phyloP scores from a whole-genome alignment of 2,329 filamentous ascomycete species.

The Ophiocordyceps robertsii region DNA sequence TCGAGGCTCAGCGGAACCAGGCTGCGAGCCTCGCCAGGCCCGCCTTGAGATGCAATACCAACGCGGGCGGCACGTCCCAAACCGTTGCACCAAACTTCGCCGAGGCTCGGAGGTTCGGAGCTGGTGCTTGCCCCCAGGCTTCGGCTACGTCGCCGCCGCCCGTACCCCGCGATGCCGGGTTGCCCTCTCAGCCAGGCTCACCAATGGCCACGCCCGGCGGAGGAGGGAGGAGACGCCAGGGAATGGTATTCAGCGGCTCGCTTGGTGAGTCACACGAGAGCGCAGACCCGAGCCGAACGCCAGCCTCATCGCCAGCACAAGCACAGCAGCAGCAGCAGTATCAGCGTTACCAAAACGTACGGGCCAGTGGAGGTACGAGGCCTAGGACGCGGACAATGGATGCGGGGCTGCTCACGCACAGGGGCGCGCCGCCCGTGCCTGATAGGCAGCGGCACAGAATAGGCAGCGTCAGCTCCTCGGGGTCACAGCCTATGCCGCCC shows the following conservation, averaged over 20 bases:
- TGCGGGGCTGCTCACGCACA: constrained; percentile 35
- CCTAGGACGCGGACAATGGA: constrained; percentile 48
- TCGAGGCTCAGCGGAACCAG: background rate
- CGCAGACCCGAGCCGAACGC: constrained; percentile 25
- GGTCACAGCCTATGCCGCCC: constrained; percentile 35
- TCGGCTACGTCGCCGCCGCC: constrained; percentile 3
- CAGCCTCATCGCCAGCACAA: constrained; percentile 2
- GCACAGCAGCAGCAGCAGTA: constrained; percentile 2
- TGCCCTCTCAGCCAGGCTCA: constrained; percentile 16
- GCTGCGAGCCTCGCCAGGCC: constrained; percentile 15
- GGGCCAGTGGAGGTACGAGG: constrained; percentile 24
- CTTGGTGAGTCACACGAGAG: constrained; percentile 37
- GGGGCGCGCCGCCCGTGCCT: constrained; percentile 19
- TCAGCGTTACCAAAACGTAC: constrained; percentile 11
- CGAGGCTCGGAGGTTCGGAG: constrained; percentile 18
- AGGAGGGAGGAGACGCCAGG: constrained; percentile 36
- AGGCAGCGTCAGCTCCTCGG: constrained; percentile 55
- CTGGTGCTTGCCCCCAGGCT: constrained; percentile 10
- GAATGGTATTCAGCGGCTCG: constrained; percentile 46
- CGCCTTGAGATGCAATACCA: constrained; percentile 16
- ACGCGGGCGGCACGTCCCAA: constrained; percentile 36
- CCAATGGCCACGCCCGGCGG: constrained; percentile 20
- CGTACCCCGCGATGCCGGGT: constrained; percentile 10
- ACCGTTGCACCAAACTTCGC: constrained; percentile 51
- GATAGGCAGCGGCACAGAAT: constrained; percentile 47